These are phyloP conservation scores for Xylariales sp. DNA, from an alignment of 2,329 filamentous ascomycete genomes.

Conservation along the genomic window DNA sequence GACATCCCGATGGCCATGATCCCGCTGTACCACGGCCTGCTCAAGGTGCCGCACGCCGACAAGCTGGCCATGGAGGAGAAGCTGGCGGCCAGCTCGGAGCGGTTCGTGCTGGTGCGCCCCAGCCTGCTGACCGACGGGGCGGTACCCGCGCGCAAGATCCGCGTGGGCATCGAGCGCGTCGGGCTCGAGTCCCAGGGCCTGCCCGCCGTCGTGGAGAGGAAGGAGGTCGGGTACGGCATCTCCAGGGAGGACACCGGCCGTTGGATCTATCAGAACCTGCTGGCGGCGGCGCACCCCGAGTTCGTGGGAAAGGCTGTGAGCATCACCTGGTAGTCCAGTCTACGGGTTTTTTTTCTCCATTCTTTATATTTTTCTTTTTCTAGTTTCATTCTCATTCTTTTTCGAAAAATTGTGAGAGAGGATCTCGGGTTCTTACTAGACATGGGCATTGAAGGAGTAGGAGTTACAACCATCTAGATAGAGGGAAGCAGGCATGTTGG, in stretches of 20 bases:
- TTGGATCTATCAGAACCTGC: conserved; percentile 40
- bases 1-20: conserved; percentile 38
- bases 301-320: too few relatives aligned
- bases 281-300: too few relatives aligned
- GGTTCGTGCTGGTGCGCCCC: conserved; percentile 32
- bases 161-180: conserved; percentile 32
- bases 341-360: too few relatives aligned
- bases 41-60: conserved; percentile 40
- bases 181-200: conserved; percentile 27
- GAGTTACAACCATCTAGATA: too few relatives aligned
- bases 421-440: too few relatives aligned
- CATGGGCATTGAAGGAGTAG: too few relatives aligned
- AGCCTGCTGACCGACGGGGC: conserved; percentile 29
- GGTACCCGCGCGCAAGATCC: conserved; percentile 20
- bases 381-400: too few relatives aligned
- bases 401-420: too few relatives aligned
- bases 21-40: conserved; percentile 37
- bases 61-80: conserved; percentile 42
- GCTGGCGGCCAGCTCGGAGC: conserved; percentile 22
- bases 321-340: too few relatives aligned
- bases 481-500: too few relatives aligned
- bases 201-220: too few relatives aligned
- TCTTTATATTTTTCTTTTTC: too few relatives aligned
- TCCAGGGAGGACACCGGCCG: conserved; percentile 40
- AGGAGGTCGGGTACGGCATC: conserved; percentile 42